These are phyloP conservation scores for Claviceps fusiformis DNA, from an alignment of 2,329 filamentous ascomycete genomes.

Conservation along the genomic window DNA sequence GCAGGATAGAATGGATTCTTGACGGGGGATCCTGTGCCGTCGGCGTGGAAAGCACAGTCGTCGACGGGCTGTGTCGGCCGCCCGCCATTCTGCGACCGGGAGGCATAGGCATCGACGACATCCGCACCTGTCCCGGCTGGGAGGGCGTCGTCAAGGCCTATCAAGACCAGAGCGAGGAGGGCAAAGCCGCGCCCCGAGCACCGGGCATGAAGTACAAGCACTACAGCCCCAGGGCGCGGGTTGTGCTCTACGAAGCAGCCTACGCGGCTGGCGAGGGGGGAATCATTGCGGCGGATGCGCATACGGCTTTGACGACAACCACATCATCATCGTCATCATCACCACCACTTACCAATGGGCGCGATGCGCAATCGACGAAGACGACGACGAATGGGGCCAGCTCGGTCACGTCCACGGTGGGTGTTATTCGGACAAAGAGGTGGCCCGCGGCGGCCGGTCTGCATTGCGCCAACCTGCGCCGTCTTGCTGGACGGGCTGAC, in stretches of 20 bases:
- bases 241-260: slow-evolving; percentile 63
- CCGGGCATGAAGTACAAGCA: slow-evolving; percentile 99
- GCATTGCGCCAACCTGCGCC: slow-evolving; percentile 16
- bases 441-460: slow-evolving; percentile 35
- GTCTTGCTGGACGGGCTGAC: slow-evolving; percentile 7
- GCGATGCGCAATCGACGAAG: neutral
- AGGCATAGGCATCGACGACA: slow-evolving; percentile 69
- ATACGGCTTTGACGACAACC: slow-evolving; percentile 5
- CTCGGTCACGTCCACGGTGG: slow-evolving; percentile 23
- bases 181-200: slow-evolving; percentile 56
- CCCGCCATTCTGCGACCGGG: slow-evolving; percentile 77
- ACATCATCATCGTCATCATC: slow-evolving; percentile 4
- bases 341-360: slow-evolving; percentile 2
- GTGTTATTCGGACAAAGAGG: slow-evolving; percentile 40
- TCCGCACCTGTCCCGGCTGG: slow-evolving; percentile 67
- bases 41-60: slow-evolving; percentile 92
- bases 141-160: slow-evolving; percentile 65
- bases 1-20: slow-evolving; percentile 72
- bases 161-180: slow-evolving; percentile 57
- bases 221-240: slow-evolving; percentile 80
- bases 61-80: slow-evolving; percentile 73
- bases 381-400: slow-evolving; percentile 11
- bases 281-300: slow-evolving; percentile 22
- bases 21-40: slow-evolving; percentile 80
- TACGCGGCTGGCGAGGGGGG: slow-evolving; percentile 22